A percentile compares a stretch with the other conserved stretches of the same genome.
Evolutionary conservation across 345 rosid genomes (phyloP).

Genomic region (Combretum micranthum): DNA sequence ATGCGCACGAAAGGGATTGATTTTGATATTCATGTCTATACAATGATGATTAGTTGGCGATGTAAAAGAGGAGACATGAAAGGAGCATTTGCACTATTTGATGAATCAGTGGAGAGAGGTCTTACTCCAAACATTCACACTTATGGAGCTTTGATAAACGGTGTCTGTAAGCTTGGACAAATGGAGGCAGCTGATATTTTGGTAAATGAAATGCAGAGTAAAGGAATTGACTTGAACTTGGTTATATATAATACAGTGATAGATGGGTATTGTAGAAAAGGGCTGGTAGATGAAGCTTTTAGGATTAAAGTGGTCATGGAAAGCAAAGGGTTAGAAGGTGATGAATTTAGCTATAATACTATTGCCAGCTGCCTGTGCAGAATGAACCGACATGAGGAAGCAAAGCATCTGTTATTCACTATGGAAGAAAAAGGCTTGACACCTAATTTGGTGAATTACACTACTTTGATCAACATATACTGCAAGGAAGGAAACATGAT

Average conservation of each 20-base stretch:
- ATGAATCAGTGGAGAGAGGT: slow-evolving; percentile 57
- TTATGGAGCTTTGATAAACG: slow-evolving; percentile 65
- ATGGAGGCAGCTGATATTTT: slow-evolving; percentile 68
- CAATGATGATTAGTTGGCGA: slow-evolving; percentile 44
- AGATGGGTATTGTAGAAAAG: slow-evolving; percentile 59
- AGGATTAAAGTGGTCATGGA: slow-evolving; percentile 45
- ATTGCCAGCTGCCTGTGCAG: slow-evolving; percentile 58
- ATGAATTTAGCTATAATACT: slow-evolving; percentile 50
- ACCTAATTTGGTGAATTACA: slow-evolving; percentile 50
- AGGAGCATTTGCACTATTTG: slow-evolving; percentile 63
- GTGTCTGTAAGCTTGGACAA: slow-evolving; percentile 72
- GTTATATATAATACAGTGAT: slow-evolving; percentile 65
- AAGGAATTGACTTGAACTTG: slow-evolving; percentile 37
- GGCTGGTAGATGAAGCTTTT: slow-evolving; percentile 68
- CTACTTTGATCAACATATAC: slow-evolving; percentile 63
- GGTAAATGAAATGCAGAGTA: slow-evolving; percentile 66
- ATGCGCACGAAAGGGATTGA: slow-evolving; percentile 54
- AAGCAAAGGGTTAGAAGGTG: slow-evolving; percentile 60
- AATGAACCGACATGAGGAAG: slow-evolving; percentile 54
- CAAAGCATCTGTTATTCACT: slow-evolving; percentile 48
- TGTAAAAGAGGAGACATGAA: slow-evolving; percentile 51
- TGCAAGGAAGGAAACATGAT: slow-evolving; percentile 76
- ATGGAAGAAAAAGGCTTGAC: slow-evolving; percentile 46
- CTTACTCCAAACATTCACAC: slow-evolving; percentile 51
- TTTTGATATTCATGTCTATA: slow-evolving; percentile 48